Base-by-base conservation (phyloP, 805 yeast genomes). In the Sungouiella thailandica region DNA sequence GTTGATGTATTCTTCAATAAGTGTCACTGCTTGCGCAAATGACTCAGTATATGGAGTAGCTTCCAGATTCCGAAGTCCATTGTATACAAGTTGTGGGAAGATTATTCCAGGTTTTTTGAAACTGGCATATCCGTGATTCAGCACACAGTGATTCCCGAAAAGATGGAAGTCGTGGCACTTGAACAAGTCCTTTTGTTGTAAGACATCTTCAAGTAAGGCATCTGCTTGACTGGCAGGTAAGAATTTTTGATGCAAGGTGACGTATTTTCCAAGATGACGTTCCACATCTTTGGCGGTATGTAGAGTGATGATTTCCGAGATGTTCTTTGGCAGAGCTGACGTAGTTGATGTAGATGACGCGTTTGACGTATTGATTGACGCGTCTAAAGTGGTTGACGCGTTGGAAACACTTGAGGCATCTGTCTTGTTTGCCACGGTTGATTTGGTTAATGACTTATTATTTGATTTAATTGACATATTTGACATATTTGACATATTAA, bases 101-200 rank as follows among this genome's bases (percentile, higher is more conserved):
- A 10, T 43, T 42, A 40, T 35, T 36, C 37, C 50, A 17, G 41
- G 57, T 34, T 39, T 25, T 32, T 46, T 34, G 27, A 36, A 47
- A 14, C 47, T 35, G 13, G 41, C 53, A 47, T 74, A 58, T 5
- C 58, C 52, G 49, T 80, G 87, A n/a, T 74, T 72, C 2, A 89
- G 76, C 5, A 48, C 50, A 32, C 85, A 82, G 32, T 64, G 53
- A 12, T 79, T 73, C 1, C 81, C 87, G 43, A 81, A 83, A 7
- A 84, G 58, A 37, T 73, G 68, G 49, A 84, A 84, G 42, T 67
- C 60, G 16, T 68, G 64, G 7, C 60, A 52, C 1, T 43, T 46
- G 59, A 77, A 76, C 1, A 43, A 35, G 1, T 59, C 45, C 4
- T 63, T 53, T 23, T 71, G 74, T 1, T 60, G 52, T 39, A 72